Evolutionary conservation across 495 filamentous ascomycete species (phyloP).

Genomic region (Penicillium ucsense): DNA sequence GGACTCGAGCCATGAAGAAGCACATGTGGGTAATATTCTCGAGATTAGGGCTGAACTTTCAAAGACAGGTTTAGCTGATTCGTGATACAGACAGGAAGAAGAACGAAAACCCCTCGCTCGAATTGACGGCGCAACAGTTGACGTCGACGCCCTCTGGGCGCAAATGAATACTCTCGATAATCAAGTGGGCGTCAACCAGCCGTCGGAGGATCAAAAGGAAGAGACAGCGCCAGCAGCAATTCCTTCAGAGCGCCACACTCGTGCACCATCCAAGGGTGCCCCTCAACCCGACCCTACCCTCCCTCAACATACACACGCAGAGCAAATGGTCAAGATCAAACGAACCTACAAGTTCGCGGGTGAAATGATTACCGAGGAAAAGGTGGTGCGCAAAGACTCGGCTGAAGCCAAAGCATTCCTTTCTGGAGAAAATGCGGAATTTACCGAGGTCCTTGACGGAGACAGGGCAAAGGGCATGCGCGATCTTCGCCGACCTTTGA

Average conservation of each 20-base stretch:
- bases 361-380: conserved; percentile 71
- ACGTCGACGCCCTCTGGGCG: conserved; percentile 85
- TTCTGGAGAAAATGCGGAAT: conserved; percentile 36
- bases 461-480: conserved; percentile 6
- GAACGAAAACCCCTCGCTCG: conserved; percentile 50
- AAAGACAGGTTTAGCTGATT: conserved; percentile 1
- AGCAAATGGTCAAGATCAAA: conserved; percentile 68
- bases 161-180: conserved; percentile 53
- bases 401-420: conserved; percentile 76
- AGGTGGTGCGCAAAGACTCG: conserved; percentile 65
- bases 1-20: conserved; percentile 65
- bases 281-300: conserved; percentile 7
- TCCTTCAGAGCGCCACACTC: neutral
- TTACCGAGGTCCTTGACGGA: conserved; percentile 19
- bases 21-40: conserved; percentile 31
- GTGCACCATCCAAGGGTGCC: conserved; percentile 15
- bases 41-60: conserved; percentile 3
- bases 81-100: conserved; percentile 40
- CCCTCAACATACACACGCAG: conserved; percentile 9
- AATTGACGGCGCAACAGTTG: conserved; percentile 64
- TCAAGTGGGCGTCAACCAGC: conserved; percentile 3
- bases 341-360: conserved; percentile 89
- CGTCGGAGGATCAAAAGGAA: conserved; percentile 9
- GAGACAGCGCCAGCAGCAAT: conserved; percentile 3
- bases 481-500: conserved; percentile 54